Conservation (phyloP, 805 yeast species). For the Saturnispora gosingensis region DNA sequence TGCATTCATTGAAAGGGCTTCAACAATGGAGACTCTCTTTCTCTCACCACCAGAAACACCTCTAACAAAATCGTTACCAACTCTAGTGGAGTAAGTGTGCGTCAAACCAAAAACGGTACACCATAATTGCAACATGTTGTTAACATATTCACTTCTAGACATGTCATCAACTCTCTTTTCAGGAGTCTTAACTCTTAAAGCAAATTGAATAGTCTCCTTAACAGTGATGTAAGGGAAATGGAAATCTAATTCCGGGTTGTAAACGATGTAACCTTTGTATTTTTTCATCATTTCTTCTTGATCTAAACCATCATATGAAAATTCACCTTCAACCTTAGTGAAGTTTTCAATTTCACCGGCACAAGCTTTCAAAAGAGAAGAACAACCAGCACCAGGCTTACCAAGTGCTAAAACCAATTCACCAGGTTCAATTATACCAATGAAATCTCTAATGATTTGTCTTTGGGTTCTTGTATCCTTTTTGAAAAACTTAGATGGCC, state of each 20-base stretch:
- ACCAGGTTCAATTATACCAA: constrained; percentile 43
- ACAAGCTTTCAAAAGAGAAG: constrained; percentile 55
- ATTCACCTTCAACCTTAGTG: constrained; percentile 42
- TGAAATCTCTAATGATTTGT: constrained; percentile 32
- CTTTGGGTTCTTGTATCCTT: constrained; percentile 27
- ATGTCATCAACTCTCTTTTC: constrained; percentile 33
- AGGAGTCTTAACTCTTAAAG: constrained; percentile 63
- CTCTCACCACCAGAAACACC: constrained; percentile 69
- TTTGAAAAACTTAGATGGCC: constrained; percentile 26
- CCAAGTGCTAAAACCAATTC: constrained; percentile 64
- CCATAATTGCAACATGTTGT: constrained; percentile 36
- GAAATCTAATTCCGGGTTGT: constrained; percentile 55
- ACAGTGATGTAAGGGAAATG: constrained; percentile 76
- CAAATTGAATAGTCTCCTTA: constrained; percentile 61
- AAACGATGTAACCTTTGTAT: constrained; percentile 46
- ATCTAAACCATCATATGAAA: constrained; percentile 53
- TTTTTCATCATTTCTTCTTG: constrained; percentile 50
- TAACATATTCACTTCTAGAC: constrained; percentile 34
- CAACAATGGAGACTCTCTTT: constrained; percentile 62
- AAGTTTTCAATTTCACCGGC: constrained; percentile 42
- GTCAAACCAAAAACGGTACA: constrained; percentile 49
- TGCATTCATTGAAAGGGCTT: constrained; percentile 46
- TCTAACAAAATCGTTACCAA: constrained; percentile 57
- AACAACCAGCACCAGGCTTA: constrained; percentile 76
- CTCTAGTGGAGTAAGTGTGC: constrained; percentile 52